Evolutionary conservation across 805 yeast species (phyloP), one percentile per base, ranked within the genome.

Genomic region (Barnettozyma botsteinii): DNA sequence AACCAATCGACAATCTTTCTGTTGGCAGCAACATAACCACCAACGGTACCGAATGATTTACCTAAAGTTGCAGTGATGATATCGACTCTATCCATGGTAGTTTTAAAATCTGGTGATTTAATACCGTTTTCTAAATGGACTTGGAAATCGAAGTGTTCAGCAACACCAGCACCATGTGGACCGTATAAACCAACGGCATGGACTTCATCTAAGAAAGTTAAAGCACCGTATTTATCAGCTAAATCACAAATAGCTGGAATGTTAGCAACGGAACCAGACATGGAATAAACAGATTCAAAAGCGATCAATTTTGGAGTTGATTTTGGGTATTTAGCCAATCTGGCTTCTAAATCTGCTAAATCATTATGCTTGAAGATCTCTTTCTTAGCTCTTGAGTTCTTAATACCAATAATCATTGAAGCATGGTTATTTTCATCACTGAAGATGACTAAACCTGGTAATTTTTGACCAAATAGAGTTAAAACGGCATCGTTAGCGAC

Each of bases 171-270:
- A 59, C 99, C 99, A 56, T 85, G 96, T 45, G 99, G 98, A 55
- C 99, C 99, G 60, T 93, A 93, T 81, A 93, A 76, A 41, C 99
- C 99, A 34, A 93, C 98, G 26, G 98, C 98, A 59, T 93, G 99
- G 28, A 93, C 99, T 65, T 93, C 99, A 62, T 93, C 99, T 61
- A 93, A 71, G 65, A 93, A 93, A 23, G 99, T 93, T 54, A 93
- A 66, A 34, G 98, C 98, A 47, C 98, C 98, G 61, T 93, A 93
- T 66, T 93, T 87, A 39, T 93, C 96, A 30, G 99, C 99, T 57
- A 93, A 73, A 53, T 89, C 96, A 62, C 97, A 91, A 50, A 93
- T 88, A 46, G 75, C 79, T 55, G 83, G 86, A 54, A 93, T 93
- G 37, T 96, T 96, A 28, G 97, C 84, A 43, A 93, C 85, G 11